These are phyloP conservation scores for Forsythia suspensa DNA, from an alignment of 257 asterid species.

Conservation along the genomic window DNA sequence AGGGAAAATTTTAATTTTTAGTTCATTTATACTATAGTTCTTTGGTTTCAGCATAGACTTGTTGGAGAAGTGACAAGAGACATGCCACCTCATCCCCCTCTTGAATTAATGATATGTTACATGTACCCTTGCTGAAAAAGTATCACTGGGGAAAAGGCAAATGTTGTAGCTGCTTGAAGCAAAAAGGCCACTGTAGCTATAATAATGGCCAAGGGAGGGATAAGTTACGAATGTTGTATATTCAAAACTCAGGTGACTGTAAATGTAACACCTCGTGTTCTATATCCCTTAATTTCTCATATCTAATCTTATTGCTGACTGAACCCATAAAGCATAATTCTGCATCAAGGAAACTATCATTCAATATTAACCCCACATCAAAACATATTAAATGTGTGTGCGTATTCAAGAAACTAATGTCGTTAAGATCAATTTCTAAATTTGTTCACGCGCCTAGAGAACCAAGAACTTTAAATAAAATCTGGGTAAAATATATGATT, in stretches of 20 bases:
- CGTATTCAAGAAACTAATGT: background rate
- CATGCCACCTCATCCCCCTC: background rate
- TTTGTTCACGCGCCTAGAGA: background rate
- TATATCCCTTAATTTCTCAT: background rate
- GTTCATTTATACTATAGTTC: background rate
- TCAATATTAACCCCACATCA: background rate
- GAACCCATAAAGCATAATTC: background rate
- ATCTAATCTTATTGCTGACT: background rate
- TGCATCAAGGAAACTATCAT: background rate
- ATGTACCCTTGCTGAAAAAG: background rate
- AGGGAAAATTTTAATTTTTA: background rate
- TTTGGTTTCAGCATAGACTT: background rate
- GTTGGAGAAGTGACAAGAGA: background rate
- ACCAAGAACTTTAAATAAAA: background rate
- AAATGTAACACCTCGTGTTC: background rate
- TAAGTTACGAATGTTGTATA: background rate
- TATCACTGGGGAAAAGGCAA: background rate
- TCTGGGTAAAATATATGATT: background rate
- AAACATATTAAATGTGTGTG: background rate
- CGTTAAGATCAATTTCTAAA: background rate
- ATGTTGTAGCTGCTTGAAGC: too few relatives aligned
- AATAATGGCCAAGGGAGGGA: background rate
- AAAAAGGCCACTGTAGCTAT: too few relatives aligned
- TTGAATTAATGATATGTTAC: background rate
- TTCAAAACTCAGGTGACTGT: background rate